These are phyloP conservation scores for Oryza glaberrima DNA, from an alignment of 176 grass and related monocot genomes.

Conservation along the genomic window DNA sequence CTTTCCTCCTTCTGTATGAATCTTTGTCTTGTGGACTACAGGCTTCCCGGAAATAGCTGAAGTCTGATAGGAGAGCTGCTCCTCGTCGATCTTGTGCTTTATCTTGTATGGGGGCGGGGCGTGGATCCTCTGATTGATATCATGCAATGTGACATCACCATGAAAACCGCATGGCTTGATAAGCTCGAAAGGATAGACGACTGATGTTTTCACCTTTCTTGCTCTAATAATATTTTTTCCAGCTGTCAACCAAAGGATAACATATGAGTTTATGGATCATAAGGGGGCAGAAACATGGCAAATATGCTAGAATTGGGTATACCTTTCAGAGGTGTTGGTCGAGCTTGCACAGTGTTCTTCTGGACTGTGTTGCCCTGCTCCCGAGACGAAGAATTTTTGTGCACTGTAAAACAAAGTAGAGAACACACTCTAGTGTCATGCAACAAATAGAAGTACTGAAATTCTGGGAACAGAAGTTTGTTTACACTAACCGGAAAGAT, in stretches of 20 bases:
- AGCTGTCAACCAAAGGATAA: constrained; percentile 25
- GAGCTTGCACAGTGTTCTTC: constrained; percentile 34
- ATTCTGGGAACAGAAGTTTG: not conserved
- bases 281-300: not conserved
- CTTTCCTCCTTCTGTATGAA: constrained; percentile 79
- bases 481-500: constrained; percentile 58
- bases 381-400: constrained; percentile 27
- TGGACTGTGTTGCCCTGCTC: constrained; percentile 46
- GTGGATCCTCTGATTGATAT: constrained; percentile 82
- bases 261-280: not conserved
- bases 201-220: constrained; percentile 55
- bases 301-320: not conserved
- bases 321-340: constrained; percentile 59
- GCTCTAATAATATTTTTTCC: constrained; percentile 61
- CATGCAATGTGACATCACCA: constrained; percentile 65
- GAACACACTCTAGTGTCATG: not conserved
- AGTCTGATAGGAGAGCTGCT: constrained; percentile 27
- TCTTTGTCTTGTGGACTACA: constrained; percentile 81
- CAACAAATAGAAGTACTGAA: not conserved
- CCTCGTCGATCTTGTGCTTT: constrained; percentile 65
- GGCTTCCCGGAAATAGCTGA: constrained; percentile 89
- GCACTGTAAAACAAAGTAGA: constrained; percentile 39
- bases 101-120: constrained; percentile 65
- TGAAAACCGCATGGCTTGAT: constrained; percentile 76
- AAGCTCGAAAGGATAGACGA: constrained; percentile 83